Evolutionary conservation across 176 grass and related monocot species (phyloP).

Genomic region (Raddia guianensis): DNA sequence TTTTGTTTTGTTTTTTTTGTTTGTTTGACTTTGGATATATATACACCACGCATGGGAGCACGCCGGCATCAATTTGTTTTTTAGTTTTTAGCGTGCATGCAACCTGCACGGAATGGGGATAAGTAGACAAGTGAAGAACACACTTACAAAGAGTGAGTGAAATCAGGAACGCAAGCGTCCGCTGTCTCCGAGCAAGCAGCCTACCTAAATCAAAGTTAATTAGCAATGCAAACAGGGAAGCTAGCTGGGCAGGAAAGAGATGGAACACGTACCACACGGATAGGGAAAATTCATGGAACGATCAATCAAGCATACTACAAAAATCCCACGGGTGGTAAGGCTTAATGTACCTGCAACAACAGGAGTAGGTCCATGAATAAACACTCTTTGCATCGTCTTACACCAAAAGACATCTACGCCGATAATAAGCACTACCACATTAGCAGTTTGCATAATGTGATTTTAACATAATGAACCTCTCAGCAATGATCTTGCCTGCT

Average conservation of each 20-base stretch:
- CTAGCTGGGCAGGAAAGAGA: constrained; percentile 29
- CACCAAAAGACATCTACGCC: not conserved
- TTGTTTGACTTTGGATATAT: no score
- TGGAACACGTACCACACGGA: constrained; percentile 58
- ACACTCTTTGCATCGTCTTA: not conserved
- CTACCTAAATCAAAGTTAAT: not conserved
- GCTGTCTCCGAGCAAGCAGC: not conserved
- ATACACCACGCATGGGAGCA: no score
- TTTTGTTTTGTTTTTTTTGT: no score
- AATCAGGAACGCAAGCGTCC: not conserved
- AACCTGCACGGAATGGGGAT: not conserved
- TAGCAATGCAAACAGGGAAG: constrained; percentile 17
- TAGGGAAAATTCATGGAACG: constrained; percentile 17
- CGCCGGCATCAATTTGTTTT: no score
- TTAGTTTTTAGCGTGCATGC: not conserved
- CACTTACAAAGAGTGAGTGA: not conserved
- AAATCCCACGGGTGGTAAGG: constrained; percentile 18
- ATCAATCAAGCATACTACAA: not conserved
- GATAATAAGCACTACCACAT: not conserved
- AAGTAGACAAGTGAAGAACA: not conserved
- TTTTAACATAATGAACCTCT: not conserved
- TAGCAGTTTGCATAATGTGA: not conserved
- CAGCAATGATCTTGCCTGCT: not conserved
- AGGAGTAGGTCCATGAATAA: constrained; percentile 64
- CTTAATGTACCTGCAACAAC: constrained; percentile 48